phyloP scores from a whole-genome alignment of 176 grass and related monocot genomes.

The Musa itinerans region DNA sequence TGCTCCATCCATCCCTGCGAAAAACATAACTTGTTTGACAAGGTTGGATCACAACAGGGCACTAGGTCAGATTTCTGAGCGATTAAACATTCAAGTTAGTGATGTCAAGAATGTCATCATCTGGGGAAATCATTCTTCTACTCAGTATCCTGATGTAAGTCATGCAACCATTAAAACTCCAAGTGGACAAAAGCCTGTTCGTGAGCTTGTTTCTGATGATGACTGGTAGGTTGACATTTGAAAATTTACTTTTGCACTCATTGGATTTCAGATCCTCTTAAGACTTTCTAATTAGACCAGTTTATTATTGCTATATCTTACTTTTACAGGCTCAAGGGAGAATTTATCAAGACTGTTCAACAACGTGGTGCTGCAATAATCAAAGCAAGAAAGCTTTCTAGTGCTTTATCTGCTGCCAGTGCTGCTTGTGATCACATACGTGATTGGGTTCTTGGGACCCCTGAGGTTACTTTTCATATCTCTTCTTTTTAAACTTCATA shows the following conservation, averaged over 20 bases:
- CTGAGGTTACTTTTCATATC: constrained; percentile 45
- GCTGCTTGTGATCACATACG: constrained; percentile 96
- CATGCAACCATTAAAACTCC: constrained; percentile 71
- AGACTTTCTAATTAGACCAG: too few relatives aligned
- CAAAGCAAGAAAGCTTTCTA: constrained; percentile 91
- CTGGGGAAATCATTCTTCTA: constrained; percentile 94
- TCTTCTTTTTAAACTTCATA: neutral
- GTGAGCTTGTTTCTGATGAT: constrained; percentile 63
- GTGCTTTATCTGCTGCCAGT: constrained; percentile 91
- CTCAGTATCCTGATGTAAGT: constrained; percentile 83
- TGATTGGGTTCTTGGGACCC: constrained; percentile 88
- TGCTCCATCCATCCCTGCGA: constrained; percentile 86
- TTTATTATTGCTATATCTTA: neutral
- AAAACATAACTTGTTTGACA: constrained; percentile 93
- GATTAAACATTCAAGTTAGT: constrained; percentile 64
- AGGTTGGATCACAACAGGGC: constrained; percentile 95
- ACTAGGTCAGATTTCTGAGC: constrained; percentile 78
- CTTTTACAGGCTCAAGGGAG: constrained; percentile 49
- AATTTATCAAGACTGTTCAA: constrained; percentile 78
- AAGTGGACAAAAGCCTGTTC: constrained; percentile 63
- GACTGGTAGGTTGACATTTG: constrained; percentile 42
- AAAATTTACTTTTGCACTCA: constrained; percentile 7
- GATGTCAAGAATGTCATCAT: constrained; percentile 94
- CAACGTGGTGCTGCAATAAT: constrained; percentile 96
- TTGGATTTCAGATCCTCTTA: neutral